phyloP scores from a whole-genome alignment of 2,329 filamentous ascomycete species.

The Arthroderma sp. region DNA sequence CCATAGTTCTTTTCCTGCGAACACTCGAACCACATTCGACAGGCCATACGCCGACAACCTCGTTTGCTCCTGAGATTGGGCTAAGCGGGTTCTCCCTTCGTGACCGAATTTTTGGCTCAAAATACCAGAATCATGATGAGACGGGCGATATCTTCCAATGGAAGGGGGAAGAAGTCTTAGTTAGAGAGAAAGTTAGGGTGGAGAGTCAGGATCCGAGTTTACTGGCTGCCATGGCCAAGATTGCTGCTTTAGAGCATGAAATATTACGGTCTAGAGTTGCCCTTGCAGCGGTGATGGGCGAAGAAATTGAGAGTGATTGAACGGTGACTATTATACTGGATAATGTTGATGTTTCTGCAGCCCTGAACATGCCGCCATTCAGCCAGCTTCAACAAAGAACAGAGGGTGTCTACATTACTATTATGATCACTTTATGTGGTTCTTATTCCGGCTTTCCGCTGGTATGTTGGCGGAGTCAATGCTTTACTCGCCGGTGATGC shows the following conservation, averaged over 20 bases:
- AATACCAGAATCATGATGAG: constrained; percentile 61
- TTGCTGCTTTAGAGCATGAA: constrained; percentile 62
- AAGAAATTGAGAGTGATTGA: constrained; percentile 31
- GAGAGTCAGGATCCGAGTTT: constrained; percentile 81
- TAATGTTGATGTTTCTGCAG: neutral
- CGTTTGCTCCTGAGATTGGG: constrained; percentile 55
- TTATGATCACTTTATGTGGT: too few species aligned
- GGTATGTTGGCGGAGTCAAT: too few species aligned
- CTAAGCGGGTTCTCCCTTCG: constrained; percentile 45
- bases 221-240: constrained; percentile 69
- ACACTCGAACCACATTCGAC: constrained; percentile 52
- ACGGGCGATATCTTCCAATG: constrained; percentile 63
- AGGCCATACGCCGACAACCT: constrained; percentile 46
- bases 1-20: constrained; percentile 55
- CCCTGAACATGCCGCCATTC: neutral
- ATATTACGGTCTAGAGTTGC: constrained; percentile 58
- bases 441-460: too few species aligned
- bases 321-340: neutral
- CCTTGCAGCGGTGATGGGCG: constrained; percentile 64
- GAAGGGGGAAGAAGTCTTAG: constrained; percentile 58
- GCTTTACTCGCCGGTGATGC: too few species aligned
- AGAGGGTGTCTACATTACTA: too few species aligned
- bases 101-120: constrained; percentile 38
- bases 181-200: constrained; percentile 78
- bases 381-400: too few species aligned